Percentiles rank a stretch among this genome's conserved stretches.
Conservation (phyloP, 352 stramenopile genomes). For the Pythium graminicola region DNA sequence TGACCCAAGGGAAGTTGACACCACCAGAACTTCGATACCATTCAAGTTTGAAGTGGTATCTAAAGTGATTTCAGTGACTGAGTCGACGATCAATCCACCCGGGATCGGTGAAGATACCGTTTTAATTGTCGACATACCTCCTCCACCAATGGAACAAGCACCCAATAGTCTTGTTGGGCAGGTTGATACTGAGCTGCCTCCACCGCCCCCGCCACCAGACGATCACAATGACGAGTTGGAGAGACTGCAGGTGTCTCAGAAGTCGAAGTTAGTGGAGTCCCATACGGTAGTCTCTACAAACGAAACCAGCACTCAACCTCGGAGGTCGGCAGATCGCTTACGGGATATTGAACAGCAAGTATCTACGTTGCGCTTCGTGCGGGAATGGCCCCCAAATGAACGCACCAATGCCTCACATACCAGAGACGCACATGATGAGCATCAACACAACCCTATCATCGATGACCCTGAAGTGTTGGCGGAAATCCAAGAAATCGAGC, state of each 20-base stretch:
- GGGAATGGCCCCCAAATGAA: background rate
- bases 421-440: background rate
- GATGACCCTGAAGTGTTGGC: constrained; percentile 25
- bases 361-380: constrained; percentile 17
- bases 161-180: too few relatives aligned
- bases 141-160: too few relatives aligned
- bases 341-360: constrained; percentile 18
- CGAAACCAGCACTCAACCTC: background rate
- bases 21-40: background rate
- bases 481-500: constrained; percentile 47
- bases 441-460: constrained; percentile 1
- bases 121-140: too few relatives aligned
- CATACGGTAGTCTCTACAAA: background rate
- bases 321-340: constrained; percentile 23
- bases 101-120: background rate
- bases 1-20: background rate
- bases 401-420: background rate
- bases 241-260: background rate
- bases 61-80: constrained; percentile 2
- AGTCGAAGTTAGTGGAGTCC: background rate
- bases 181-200: constrained; percentile 4
- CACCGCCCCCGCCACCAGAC: constrained; percentile 11
- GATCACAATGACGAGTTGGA: background rate
- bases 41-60: constrained; percentile 11
- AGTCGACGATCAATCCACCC: background rate